Base-by-base conservation (phyloP, 768 basidiomycete genomes). In the Phaeolepiota aurea region DNA sequence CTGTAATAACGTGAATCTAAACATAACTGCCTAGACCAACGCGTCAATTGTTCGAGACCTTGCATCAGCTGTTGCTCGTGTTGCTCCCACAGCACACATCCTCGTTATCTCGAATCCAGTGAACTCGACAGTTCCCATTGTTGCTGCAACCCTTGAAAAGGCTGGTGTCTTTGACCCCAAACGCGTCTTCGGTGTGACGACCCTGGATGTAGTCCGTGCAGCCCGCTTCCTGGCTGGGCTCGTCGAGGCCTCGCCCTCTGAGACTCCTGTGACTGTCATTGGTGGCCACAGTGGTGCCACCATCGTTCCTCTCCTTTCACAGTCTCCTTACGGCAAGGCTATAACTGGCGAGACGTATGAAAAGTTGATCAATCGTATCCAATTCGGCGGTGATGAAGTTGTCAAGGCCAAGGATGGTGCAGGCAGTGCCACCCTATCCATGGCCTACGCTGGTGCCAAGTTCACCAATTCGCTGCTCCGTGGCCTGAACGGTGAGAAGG, bases 51-150 rank as follows among this genome's bases (percentile, higher is more conserved):
- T 97, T 56, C 86, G 91, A 41, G 92, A 93, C 72, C 87, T 99
- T 50, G 94, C 94, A 23, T 64, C 82, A 37, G 84, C 91, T 11
- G 76, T 92, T 47, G 87, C 78, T 51, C 86, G 89, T 45, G 80
- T 87, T 43, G 65, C 88, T 28, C 93, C 96, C 40, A 77, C 82
- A 38, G 96, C 96, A n/a, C 81, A 87, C 66, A 74, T 98, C 56
- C 79, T 91, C 51, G 82, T 98, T 66, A 99, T 99, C 65, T 94
- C 93, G 53, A 99, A 99, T 82, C 94, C 94, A 41, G 94, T 96
- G 73, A 91, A 89, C 74, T 88, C 86, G 38, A 97, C 96, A 47
- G 96, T 98, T 44, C 94, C 96, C 54, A 96, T 99, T 53, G 92
- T 96, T 51, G 91, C 92, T 33, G 76, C 81, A 50, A 86, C 87